A percentile compares a stretch with the other conserved stretches of the same genome.
Conservation (phyloP, 2,329 filamentous ascomycete species). For the Ophiostoma quercus region DNA sequence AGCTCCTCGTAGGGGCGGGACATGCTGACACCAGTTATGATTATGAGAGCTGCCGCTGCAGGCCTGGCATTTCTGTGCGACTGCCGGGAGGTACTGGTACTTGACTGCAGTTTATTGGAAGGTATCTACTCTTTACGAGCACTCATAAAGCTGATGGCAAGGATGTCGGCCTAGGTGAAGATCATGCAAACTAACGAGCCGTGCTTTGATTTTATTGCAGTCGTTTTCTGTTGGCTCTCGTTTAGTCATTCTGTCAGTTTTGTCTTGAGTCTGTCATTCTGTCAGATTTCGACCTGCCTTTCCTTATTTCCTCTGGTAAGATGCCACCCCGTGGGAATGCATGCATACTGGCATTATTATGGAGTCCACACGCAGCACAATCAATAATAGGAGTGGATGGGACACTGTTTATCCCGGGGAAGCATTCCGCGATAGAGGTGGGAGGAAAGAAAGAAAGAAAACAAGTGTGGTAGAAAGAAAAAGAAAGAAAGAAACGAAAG, state of each 20-base stretch:
- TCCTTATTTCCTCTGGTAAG: background rate
- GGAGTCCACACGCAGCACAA: background rate
- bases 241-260: background rate
- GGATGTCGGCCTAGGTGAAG: constrained; percentile 21
- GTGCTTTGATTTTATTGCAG: constrained; percentile 21
- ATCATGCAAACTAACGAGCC: constrained; percentile 27
- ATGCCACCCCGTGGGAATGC: background rate
- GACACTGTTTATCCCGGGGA: background rate
- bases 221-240: background rate
- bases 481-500: background rate
- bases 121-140: too few relatives aligned
- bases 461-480: background rate
- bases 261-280: background rate
- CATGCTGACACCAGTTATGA: background rate
- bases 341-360: background rate
- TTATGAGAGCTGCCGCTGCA: background rate
- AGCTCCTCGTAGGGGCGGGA: background rate
- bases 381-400: background rate
- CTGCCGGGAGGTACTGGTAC: background rate
- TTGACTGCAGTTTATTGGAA: background rate
- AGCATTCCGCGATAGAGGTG: background rate
- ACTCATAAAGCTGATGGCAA: background rate
- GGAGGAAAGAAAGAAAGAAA: background rate
- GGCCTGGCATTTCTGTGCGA: background rate
- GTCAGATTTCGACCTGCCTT: background rate